A percentile compares a stretch with the other conserved stretches of the same genome.
phyloP scores from a whole-genome alignment of 331 rosid genomes.

The Quercus phellos region DNA sequence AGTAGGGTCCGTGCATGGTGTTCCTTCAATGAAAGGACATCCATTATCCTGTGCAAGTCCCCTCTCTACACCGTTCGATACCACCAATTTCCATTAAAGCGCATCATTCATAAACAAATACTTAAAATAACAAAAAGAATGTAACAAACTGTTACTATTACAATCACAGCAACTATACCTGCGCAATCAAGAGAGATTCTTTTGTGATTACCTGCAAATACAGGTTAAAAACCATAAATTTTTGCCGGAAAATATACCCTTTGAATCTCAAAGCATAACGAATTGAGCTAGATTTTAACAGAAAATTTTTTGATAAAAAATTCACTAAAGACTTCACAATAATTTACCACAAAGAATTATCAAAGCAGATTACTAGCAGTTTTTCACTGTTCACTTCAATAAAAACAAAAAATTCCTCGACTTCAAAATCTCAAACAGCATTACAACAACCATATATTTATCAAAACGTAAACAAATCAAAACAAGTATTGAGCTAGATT shows the following conservation, averaged over 20 bases:
- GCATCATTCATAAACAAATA: background rate
- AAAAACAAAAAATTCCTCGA: too few relatives aligned
- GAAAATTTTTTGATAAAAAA: too few relatives aligned
- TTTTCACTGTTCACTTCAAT: too few relatives aligned
- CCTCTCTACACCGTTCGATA: conserved; percentile 17
- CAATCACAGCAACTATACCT: conserved; percentile 13
- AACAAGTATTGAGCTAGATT: too few relatives aligned
- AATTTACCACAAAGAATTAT: too few relatives aligned
- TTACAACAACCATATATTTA: too few relatives aligned
- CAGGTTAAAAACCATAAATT: background rate
- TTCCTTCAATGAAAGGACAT: conserved; percentile 33
- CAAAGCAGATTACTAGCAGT: too few relatives aligned
- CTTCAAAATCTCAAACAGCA: too few relatives aligned
- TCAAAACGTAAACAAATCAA: too few relatives aligned
- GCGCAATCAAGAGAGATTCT: conserved; percentile 37
- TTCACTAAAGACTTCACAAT: too few relatives aligned
- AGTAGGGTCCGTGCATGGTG: conserved; percentile 37
- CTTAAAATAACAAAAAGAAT: background rate
- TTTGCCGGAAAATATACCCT: background rate
- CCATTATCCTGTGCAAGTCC: conserved; percentile 35
- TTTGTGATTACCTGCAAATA: conserved; percentile 29
- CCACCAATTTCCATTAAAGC: background rate
- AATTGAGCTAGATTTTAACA: too few relatives aligned
- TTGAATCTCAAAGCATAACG: too few relatives aligned
- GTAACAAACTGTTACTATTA: background rate